These are phyloP conservation scores for Coprinopsis strossmayeri DNA, from an alignment of 768 basidiomycete genomes.

Conservation along the genomic window DNA sequence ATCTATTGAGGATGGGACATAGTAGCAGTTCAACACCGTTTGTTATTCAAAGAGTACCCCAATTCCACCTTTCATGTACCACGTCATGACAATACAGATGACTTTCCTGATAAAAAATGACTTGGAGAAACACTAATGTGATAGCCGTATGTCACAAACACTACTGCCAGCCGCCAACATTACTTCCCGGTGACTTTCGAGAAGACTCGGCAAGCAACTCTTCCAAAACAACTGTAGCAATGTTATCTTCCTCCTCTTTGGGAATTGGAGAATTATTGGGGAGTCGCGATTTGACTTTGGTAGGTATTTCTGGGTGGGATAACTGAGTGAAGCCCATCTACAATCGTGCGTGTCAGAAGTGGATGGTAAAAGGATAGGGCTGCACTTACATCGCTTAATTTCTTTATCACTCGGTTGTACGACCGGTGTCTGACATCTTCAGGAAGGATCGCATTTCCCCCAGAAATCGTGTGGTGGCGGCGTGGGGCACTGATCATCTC, in stretches of 20 bases:
- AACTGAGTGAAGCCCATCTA: constrained; percentile 74
- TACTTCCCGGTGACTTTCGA: constrained; percentile 1
- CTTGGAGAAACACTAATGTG: too few species aligned
- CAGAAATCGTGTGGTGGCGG: not conserved
- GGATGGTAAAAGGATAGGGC: not conserved
- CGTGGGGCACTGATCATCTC: constrained; percentile 37
- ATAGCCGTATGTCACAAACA: too few species aligned
- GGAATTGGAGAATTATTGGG: constrained; percentile 32
- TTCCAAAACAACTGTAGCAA: constrained; percentile 57
- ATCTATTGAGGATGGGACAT: too few species aligned
- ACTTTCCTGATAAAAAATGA: too few species aligned
- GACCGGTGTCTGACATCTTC: constrained; percentile 34
- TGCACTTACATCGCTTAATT: constrained; percentile 54
- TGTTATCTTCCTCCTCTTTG: constrained; percentile 58
- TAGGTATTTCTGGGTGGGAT: constrained; percentile 44
- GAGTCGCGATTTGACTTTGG: constrained; percentile 45
- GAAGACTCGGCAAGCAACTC: constrained; percentile 50
- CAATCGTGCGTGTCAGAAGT: constrained; percentile 10
- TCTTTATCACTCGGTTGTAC: constrained; percentile 44
- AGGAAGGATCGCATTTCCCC: constrained; percentile 21
- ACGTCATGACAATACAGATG: too few species aligned
- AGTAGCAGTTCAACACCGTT: too few species aligned
- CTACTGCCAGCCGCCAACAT: too few species aligned
- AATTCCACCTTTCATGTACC: too few species aligned
- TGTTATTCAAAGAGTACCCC: too few species aligned